Base-by-base conservation (phyloP, 768 basidiomycete species). In the Russula griseocarnosa region DNA sequence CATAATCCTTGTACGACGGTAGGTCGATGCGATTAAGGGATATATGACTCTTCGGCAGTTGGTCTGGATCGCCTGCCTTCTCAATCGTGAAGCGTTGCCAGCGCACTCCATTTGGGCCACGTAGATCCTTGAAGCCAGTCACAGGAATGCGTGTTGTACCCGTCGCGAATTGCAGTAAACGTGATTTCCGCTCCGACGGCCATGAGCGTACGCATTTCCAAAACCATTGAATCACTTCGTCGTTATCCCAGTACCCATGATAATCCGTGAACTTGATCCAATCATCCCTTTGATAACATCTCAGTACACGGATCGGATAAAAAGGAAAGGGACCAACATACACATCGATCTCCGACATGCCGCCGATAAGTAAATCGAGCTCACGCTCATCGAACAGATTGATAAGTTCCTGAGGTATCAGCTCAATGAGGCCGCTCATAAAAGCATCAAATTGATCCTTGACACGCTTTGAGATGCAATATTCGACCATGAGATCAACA, bases 261-360 rank as follows among this genome's bases (percentile, higher is more conserved):
- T 98, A 98, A 74, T 98, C 97, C 42, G 97, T 99, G 77, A 95
- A 97, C 78, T 98, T 98, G 73, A 88, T 92, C 97, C 97, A 98
- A 74, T 97, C 96, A 68, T 98, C 94, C 67, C 90, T 92, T 59
- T 6, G 1, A 14, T 40, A 55, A 13, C 22, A 47, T 57, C 53
- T 65, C 46, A 58, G 49, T 30, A n/a, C 8, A 26, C 28, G 32
- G n/a, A 14, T n/a, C 14, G 11, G 42, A 18, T n/a, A 62, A 3
- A 55, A 7, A 22, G 26, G 49, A 34, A 52, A 58, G 47, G 38
- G 8, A 47, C 59, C 60, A 20, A 84, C 90, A 63, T 86, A 92
- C 83, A 98, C 94, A 72, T 99, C 96, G 69, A 98, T 98, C 78
- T 99, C 97, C 52, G 95, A 97, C 93, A 98, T 98, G 70, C 97